Conservation (phyloP, 2,329 filamentous ascomycete genomes). For the Pyrenophora tritici-repentis region DNA sequence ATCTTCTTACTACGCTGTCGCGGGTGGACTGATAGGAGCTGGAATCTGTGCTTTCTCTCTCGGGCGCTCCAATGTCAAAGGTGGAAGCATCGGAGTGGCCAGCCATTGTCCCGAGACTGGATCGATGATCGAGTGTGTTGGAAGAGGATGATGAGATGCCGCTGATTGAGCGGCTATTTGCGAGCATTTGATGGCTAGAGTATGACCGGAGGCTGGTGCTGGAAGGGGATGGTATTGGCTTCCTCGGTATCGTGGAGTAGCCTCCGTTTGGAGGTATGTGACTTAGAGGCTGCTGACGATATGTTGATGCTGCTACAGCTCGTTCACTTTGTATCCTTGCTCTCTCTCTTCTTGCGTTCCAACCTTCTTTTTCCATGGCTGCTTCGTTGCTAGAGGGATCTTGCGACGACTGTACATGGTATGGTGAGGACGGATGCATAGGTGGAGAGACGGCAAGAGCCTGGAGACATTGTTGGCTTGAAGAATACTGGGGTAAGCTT, state of each 20-base stretch:
- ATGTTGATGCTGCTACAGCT: constrained; percentile 18
- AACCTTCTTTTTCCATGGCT: constrained; percentile 14
- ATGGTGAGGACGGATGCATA: constrained; percentile 2
- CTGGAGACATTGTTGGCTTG: constrained; percentile 1
- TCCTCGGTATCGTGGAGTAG: constrained; percentile 10
- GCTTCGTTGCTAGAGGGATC: neutral
- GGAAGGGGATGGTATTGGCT: constrained; percentile 9
- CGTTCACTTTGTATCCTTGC: constrained; percentile 24
- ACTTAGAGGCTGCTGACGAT: constrained; percentile 14
- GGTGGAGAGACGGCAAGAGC: constrained; percentile 7
- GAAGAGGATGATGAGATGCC: neutral
- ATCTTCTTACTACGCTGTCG: constrained; percentile 15
- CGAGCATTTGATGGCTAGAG: constrained; percentile 18
- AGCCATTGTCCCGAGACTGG: constrained; percentile 9
- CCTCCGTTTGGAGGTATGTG: constrained; percentile 14
- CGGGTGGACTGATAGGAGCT: constrained; percentile 16
- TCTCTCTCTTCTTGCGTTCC: constrained; percentile 26
- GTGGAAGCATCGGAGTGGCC: constrained; percentile 1
- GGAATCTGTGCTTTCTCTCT: constrained; percentile 16
- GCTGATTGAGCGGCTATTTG: constrained; percentile 18
- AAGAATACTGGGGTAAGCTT: constrained; percentile 23
- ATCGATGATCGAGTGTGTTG: constrained; percentile 3
- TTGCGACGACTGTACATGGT: constrained; percentile 4
- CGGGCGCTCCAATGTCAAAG: constrained; percentile 8
- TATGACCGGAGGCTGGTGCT: constrained; percentile 14